These are phyloP conservation scores for Urochloa ruziziensis DNA, from an alignment of 176 grass and related monocot genomes.

Conservation along the genomic window DNA sequence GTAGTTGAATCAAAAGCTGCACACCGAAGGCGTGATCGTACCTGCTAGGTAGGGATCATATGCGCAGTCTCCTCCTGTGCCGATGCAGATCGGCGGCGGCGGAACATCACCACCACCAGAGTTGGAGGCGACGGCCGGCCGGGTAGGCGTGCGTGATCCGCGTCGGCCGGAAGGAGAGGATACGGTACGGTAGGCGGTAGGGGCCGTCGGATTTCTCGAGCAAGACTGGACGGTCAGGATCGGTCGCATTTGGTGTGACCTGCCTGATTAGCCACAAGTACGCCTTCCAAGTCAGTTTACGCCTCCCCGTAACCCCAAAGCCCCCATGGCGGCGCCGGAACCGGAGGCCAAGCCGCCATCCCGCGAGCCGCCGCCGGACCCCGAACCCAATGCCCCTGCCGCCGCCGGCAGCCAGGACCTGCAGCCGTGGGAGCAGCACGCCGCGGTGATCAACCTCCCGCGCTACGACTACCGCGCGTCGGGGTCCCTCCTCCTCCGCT, in stretches of 20 bases:
- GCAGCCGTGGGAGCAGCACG: conserved; percentile 86
- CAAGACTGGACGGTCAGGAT: neutral
- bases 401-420: conserved; percentile 26
- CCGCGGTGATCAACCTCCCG: conserved; percentile 82
- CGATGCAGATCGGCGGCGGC: no score
- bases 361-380: conserved; percentile 9
- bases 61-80: no score
- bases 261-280: neutral
- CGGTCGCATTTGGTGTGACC: neutral
- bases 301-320: neutral
- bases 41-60: no score
- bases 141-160: neutral
- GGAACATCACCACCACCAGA: no score
- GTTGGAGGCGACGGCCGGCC: neutral
- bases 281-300: neutral
- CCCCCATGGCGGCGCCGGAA: conserved; percentile 47
- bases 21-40: no score
- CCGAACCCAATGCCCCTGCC: neutral
- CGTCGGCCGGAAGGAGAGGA: neutral
- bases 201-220: neutral
- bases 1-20: no score
- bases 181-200: no score
- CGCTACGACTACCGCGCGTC: conserved; percentile 86
- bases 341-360: conserved; percentile 5
- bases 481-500: conserved; percentile 62